phyloP scores from a whole-genome alignment of 345 rosid genomes.

The Euphorbia lathyris region DNA sequence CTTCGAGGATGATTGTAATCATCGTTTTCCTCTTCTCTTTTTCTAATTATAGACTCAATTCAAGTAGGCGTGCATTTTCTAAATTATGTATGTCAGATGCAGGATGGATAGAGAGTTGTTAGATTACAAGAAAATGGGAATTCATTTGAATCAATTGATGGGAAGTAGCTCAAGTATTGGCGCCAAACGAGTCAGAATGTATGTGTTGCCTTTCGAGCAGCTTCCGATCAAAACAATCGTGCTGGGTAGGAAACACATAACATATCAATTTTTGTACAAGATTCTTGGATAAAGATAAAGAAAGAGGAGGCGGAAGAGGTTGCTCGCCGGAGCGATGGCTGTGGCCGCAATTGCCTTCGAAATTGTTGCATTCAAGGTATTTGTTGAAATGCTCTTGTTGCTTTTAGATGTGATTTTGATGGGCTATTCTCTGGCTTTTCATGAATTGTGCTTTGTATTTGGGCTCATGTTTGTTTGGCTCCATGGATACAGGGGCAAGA shows the following conservation, averaged over 20 bases:
- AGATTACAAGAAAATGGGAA: slow-evolving; percentile 80
- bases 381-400: not conserved
- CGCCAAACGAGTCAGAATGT: slow-evolving; percentile 73
- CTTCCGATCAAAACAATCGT: slow-evolving; percentile 76
- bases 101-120: slow-evolving; percentile 72
- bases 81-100: too few relatives aligned
- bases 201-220: slow-evolving; percentile 81
- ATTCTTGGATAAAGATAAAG: too few relatives aligned
- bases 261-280: too few relatives aligned
- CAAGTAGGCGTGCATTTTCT: too few relatives aligned
- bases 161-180: slow-evolving; percentile 99
- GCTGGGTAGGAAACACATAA: too few relatives aligned
- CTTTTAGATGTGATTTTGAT: not conserved
- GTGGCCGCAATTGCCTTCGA: slow-evolving; percentile 75
- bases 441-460: not conserved
- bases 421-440: not conserved
- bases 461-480: not conserved
- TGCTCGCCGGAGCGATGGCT: slow-evolving; percentile 53
- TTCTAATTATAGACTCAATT: too few relatives aligned
- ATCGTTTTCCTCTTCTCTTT: not conserved
- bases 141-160: slow-evolving; percentile 84
- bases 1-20: slow-evolving; percentile 60
- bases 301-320: slow-evolving; percentile 65
- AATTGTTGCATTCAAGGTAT: slow-evolving; percentile 74
- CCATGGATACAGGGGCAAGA: slow-evolving; percentile 48